Conservation (phyloP, 2,329 filamentous ascomycete species). For the Arthroderma sp. region DNA sequence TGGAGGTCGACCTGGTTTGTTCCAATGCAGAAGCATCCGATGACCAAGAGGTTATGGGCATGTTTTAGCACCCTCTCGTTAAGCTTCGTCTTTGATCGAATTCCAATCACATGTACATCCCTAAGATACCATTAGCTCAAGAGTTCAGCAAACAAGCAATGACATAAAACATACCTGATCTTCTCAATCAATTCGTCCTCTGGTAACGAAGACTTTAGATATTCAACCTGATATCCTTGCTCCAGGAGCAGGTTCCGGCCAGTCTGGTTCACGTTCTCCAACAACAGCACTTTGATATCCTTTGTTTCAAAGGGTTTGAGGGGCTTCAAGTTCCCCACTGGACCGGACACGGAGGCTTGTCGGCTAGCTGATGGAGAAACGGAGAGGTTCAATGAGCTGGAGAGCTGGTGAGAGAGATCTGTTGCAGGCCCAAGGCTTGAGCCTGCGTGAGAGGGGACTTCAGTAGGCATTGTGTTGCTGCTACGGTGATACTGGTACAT, state of each 20-base stretch:
- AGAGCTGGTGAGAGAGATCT: slow-evolving; percentile 30
- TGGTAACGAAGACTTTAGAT: slow-evolving; percentile 72
- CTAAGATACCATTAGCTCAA: slow-evolving; percentile 30
- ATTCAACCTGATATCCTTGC: slow-evolving; percentile 95
- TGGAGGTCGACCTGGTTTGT: slow-evolving; percentile 49
- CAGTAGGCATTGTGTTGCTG: slow-evolving; percentile 1
- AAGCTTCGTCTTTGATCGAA: slow-evolving; percentile 94
- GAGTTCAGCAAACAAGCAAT: not conserved
- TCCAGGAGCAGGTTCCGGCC: slow-evolving; percentile 66
- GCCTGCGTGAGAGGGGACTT: no score
- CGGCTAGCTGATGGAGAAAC: slow-evolving; percentile 64
- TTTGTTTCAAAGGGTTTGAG: slow-evolving; percentile 91
- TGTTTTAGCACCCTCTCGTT: slow-evolving; percentile 70
- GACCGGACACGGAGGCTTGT: slow-evolving; percentile 55
- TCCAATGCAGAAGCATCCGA: slow-evolving; percentile 98
- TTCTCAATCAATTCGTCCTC: slow-evolving; percentile 95
- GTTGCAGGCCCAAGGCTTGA: slow-evolving; percentile 9
- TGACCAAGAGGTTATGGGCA: slow-evolving; percentile 86
- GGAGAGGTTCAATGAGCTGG: slow-evolving; percentile 54
- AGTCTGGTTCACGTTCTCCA: slow-evolving; percentile 92
- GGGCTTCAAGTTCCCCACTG: slow-evolving; percentile 46
- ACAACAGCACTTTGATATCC: slow-evolving; percentile 87
- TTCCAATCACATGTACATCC: slow-evolving; percentile 93
- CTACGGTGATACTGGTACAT: slow-evolving; percentile 3
- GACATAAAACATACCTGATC: slow-evolving; percentile 53